These are phyloP conservation scores for Podospora fimiseda DNA, from an alignment of 495 filamentous ascomycete species.

Conservation along the genomic window DNA sequence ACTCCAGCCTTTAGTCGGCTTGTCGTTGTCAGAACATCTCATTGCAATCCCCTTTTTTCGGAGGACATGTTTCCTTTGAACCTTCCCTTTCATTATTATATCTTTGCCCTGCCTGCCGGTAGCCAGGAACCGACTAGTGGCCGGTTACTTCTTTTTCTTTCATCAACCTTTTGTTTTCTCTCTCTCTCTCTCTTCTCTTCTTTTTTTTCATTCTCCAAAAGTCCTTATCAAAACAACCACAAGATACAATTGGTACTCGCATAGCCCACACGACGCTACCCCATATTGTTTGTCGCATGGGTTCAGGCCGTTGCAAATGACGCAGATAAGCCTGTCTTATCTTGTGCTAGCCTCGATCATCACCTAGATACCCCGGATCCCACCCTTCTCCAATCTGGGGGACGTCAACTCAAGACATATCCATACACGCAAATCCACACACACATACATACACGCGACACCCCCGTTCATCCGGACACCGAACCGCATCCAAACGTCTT, in stretches of 20 bases:
- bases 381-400: slow-evolving; percentile 3
- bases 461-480: neutral
- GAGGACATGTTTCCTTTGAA: neutral
- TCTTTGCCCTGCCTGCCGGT: too few species aligned
- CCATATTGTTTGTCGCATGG: neutral
- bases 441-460: slow-evolving; percentile 1
- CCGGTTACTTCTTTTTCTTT: too few species aligned
- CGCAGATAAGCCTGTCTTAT: slow-evolving; percentile 49
- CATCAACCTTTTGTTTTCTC: too few species aligned
- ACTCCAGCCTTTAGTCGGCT: neutral
- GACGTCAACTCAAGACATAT: slow-evolving; percentile 9
- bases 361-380: slow-evolving; percentile 33
- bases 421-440: slow-evolving; percentile 20
- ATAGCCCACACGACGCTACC: too few species aligned
- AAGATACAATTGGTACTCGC: too few species aligned
- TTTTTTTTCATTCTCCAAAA: too few species aligned
- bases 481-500: neutral
- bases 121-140: too few species aligned
- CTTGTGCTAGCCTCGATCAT: slow-evolving; percentile 45
- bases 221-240: too few species aligned
- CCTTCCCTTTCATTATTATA: neutral
- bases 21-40: neutral
- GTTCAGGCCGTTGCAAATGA: slow-evolving; percentile 33
- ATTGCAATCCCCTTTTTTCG: neutral
- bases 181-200: too few species aligned